A percentile compares a stretch with the other conserved stretches of the same genome.
phyloP scores from a whole-genome alignment of 78 protist genomes.

The Pirum gemmata region DNA sequence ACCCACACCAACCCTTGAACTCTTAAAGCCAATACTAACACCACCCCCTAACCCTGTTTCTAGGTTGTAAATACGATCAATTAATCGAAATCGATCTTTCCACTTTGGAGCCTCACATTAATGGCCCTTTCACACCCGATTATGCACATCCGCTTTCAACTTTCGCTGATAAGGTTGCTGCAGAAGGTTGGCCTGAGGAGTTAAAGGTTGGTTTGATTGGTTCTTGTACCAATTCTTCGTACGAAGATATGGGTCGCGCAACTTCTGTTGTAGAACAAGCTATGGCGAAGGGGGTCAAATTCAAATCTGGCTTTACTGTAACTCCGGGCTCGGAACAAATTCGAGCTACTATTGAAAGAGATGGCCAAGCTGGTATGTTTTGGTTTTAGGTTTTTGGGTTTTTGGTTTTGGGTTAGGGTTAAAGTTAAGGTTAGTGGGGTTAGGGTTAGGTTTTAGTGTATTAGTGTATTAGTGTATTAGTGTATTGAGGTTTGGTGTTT shows the following conservation, averaged over 20 bases:
- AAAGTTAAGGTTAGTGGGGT: too few species aligned
- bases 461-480: too few species aligned
- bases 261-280: conserved; percentile 74
- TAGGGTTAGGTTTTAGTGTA: too few species aligned
- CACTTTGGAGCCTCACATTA: conserved; percentile 81
- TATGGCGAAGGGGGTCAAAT: conserved; percentile 63
- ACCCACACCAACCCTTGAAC: too few species aligned
- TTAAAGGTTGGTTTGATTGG: conserved; percentile 83
- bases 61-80: conserved; percentile 70
- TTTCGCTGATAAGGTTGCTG: conserved; percentile 54
- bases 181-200: conserved; percentile 83
- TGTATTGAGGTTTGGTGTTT: too few species aligned
- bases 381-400: too few species aligned
- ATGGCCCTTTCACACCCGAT: conserved; percentile 96
- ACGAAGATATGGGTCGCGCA: conserved; percentile 87
- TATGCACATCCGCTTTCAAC: conserved; percentile 64
- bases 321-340: conserved; percentile 94
- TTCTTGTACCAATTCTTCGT: conserved; percentile 86
- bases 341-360: conserved; percentile 70
- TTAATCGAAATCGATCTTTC: conserved; percentile 76
- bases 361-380: conserved; percentile 68
- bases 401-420: too few species aligned
- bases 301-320: conserved; percentile 71
- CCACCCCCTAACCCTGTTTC: conserved; percentile 65
- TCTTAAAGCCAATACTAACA: too few species aligned